Percentiles rank a stretch among this genome's conserved stretches.
Evolutionary conservation across 371 early-diverging fungal genomes (phyloP).

Genomic region (Saksenaea vasiformis): DNA sequence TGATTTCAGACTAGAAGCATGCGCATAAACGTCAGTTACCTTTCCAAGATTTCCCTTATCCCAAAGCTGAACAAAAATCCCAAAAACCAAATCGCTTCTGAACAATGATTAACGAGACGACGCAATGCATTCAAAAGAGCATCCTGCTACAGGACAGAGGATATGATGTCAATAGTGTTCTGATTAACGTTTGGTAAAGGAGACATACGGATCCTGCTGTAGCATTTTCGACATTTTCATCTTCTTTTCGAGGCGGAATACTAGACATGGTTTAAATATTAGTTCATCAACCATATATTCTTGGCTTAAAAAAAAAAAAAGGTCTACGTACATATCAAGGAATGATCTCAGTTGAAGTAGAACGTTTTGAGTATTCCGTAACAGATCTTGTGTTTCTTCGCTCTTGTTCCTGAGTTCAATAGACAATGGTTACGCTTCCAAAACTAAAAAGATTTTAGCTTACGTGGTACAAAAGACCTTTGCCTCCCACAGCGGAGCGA

Average conservation of each 20-base stretch:
- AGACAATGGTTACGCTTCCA: neutral
- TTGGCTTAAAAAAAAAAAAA: neutral
- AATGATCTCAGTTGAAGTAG: slow-evolving; percentile 49
- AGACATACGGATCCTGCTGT: slow-evolving; percentile 15
- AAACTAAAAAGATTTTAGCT: neutral
- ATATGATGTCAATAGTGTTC: neutral
- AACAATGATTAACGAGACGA: slow-evolving; percentile 60
- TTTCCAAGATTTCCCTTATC: slow-evolving; percentile 55
- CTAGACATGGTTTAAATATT: neutral
- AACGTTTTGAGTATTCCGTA: slow-evolving; percentile 35
- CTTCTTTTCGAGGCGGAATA: neutral
- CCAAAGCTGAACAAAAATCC: slow-evolving; percentile 70
- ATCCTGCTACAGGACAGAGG: slow-evolving; percentile 27
- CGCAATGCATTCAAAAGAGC: slow-evolving; percentile 68
- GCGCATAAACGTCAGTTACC: slow-evolving; percentile 20
- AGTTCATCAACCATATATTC: neutral
- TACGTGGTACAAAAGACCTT: slow-evolving; percentile 45
- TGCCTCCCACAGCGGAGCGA: slow-evolving; percentile 77
- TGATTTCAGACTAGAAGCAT: neutral
- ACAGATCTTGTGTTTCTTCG: slow-evolving; percentile 25
- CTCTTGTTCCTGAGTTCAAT: neutral
- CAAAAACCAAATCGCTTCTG: slow-evolving; percentile 78
- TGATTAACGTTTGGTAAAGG: neutral
- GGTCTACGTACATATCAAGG: slow-evolving; percentile 41
- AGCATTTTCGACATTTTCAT: neutral